Base-by-base conservation (phyloP, 306 rosid species). In the Prunus davidiana region DNA sequence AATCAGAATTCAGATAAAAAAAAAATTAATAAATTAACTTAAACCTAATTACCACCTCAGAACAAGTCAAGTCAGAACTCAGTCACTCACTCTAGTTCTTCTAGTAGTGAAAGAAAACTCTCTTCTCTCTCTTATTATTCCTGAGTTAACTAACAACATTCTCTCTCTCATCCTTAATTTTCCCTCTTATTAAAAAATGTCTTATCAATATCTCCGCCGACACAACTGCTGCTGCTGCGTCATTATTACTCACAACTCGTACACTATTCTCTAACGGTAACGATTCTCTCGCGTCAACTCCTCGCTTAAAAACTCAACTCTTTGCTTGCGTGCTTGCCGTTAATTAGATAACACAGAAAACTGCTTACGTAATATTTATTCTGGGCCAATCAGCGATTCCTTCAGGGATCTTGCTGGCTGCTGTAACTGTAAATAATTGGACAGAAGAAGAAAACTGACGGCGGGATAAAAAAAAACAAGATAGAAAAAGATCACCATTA, bases 131-230 rank as follows among this genome's bases (percentile, higher is more conserved):
- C 50, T 47, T 47, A 34, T 34, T 34, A 6, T 34, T 34, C 41
- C 41, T 34, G 41, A 34, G 41, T 34, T 34, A 34, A 32, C 5
- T 32, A 32, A 11, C 5, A 47, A 47, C 51, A 47, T 47, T 47
- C 15, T 47, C 51, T 12, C 51, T 47, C 51, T 47, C 51, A 34
- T 34, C 41, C n/a, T 50, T 50, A 22, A 41, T 52, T 8, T 54
- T 27, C 34, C 8, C 3, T 56, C 20, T 38, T 7, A n/a, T 43
- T 34, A 6, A 34, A 34, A 34, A 34, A 34, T 6, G 20, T 51
- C 56, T 47, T 49, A 28, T 56, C 28, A 60, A 43, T 50, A 45
- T 49, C 78, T 46, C 70, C 50, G 78, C 78, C 78, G 70, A 62
- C 78, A 74, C 76, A 20, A 1, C 41, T 34, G 41, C 41, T 34